Conservation (phyloP, 305 asterid species). For the Caryopteris hybrid region DNA sequence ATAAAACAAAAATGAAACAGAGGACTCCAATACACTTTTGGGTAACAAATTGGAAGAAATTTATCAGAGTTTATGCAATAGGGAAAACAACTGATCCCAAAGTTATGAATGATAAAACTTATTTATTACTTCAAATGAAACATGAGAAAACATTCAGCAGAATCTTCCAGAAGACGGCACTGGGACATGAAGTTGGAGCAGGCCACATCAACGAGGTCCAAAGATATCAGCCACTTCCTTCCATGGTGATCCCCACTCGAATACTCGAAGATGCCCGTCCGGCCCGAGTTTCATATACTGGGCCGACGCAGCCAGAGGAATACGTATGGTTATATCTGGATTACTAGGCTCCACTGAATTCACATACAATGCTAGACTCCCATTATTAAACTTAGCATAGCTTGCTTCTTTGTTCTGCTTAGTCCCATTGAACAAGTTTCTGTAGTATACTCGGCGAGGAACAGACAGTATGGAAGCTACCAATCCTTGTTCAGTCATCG, state of each 20-base stretch:
- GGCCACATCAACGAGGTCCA: slow-evolving; percentile 12
- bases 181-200: no score
- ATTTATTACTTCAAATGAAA: no score
- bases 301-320: slow-evolving; percentile 21
- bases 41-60: no score
- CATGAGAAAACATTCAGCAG: no score
- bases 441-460: slow-evolving; percentile 31
- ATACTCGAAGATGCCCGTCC: slow-evolving; percentile 41
- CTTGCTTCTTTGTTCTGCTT: slow-evolving; percentile 16
- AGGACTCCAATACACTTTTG: no score
- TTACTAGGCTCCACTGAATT: neutral
- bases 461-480: slow-evolving; percentile 22
- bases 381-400: slow-evolving; percentile 28
- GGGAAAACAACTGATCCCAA: no score
- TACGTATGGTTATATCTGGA: neutral
- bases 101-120: neutral
- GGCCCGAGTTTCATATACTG: slow-evolving; percentile 35
- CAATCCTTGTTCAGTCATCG: slow-evolving; percentile 24
- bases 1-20: no score
- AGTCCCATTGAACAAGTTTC: neutral
- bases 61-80: no score
- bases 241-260: slow-evolving; percentile 29
- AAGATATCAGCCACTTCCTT: neutral
- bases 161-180: no score
- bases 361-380: slow-evolving; percentile 26